Conservation (phyloP, 2,329 filamentous ascomycete species). For the Metarhizium humberi region DNA sequence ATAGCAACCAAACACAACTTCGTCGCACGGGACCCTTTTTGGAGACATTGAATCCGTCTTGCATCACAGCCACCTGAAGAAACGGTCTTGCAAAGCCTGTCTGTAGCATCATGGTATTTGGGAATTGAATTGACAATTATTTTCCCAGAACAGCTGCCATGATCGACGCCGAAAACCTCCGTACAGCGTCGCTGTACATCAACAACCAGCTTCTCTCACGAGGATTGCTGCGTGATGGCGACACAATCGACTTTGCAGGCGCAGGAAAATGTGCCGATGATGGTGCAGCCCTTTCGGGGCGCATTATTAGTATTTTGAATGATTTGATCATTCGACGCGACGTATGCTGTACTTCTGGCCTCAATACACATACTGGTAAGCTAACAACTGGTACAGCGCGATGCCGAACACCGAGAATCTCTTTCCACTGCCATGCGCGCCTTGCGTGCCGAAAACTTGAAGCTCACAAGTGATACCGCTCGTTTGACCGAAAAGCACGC, state of each 20-base stretch:
- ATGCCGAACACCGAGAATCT: conserved; percentile 79
- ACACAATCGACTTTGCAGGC: conserved; percentile 72
- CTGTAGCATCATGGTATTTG: neutral
- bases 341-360: conserved; percentile 34
- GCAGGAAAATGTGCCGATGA: conserved; percentile 54
- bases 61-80: neutral
- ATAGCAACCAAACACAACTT: conserved; percentile 22
- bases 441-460: conserved; percentile 65
- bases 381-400: conserved; percentile 48
- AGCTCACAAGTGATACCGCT: conserved; percentile 60
- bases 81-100: neutral
- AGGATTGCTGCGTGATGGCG: conserved; percentile 57
- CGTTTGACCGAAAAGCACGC: conserved; percentile 43
- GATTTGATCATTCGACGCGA: conserved; percentile 86
- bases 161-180: conserved; percentile 52
- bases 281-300: conserved; percentile 58
- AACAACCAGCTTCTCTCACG: conserved; percentile 62
- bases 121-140: neutral
- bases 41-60: neutral
- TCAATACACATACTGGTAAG: neutral
- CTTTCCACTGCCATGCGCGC: conserved; percentile 69
- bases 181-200: conserved; percentile 61
- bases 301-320: conserved; percentile 87
- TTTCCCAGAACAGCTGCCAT: conserved; percentile 22
- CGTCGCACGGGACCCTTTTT: conserved; percentile 2